Evolutionary conservation across 2,329 filamentous ascomycete species (phyloP).

Genomic region (Thielaviopsis ethacetica): DNA sequence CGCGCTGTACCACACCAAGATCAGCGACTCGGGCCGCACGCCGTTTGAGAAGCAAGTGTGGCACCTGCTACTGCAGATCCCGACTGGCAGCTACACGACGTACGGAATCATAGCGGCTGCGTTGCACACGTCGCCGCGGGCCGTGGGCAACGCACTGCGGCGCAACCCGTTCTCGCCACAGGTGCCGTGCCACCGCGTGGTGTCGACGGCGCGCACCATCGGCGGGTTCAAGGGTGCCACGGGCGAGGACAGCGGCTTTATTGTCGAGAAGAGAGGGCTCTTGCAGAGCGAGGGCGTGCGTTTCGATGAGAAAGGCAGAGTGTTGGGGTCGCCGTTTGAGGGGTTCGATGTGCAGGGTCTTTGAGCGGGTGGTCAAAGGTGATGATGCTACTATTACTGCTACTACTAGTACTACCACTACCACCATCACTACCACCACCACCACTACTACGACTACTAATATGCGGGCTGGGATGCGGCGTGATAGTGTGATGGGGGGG

Average conservation of each 20-base stretch:
- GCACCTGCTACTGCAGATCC: conserved; percentile 59
- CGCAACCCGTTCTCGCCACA: conserved; percentile 69
- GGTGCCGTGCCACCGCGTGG: conserved; percentile 67
- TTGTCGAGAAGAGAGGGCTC: conserved; percentile 46
- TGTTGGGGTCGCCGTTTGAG: conserved; percentile 40
- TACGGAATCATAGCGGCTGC: conserved; percentile 57
- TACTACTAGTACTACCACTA: no score
- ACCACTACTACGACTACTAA: no score
- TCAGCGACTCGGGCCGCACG: conserved; percentile 28
- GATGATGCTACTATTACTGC: no score
- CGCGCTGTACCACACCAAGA: conserved; percentile 27
- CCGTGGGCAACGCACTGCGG: conserved; percentile 61
- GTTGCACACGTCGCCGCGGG: conserved; percentile 54
- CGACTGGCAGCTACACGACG: conserved; percentile 56
- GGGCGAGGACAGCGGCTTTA: conserved; percentile 41
- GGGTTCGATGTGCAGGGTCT: conserved; percentile 26
- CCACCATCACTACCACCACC: no score
- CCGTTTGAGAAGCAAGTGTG: conserved; percentile 51
- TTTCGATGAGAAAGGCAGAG: conserved; percentile 42
- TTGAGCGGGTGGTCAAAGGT: no score
- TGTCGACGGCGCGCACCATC: conserved; percentile 39
- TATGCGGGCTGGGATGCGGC: no score
- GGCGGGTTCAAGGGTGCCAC: conserved; percentile 54
- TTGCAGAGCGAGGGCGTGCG: conserved; percentile 47
- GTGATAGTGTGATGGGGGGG: no score